Evolutionary conservation across 768 basidiomycete species (phyloP).

Genomic region (Psilocybe cyanescens): DNA sequence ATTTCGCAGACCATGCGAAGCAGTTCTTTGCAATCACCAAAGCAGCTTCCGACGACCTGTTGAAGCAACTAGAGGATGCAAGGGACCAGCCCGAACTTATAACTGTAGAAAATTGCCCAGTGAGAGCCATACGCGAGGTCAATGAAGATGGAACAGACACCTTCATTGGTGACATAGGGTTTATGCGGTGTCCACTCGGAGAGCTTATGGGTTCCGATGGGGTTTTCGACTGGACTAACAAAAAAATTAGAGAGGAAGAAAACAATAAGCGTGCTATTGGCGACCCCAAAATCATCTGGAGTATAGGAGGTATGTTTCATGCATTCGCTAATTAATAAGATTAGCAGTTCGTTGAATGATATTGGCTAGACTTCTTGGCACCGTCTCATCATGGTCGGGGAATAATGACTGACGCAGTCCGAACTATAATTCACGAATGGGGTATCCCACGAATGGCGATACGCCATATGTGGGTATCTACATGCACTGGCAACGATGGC

Average conservation of each 20-base stretch:
- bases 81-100: constrained; percentile 27
- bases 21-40: constrained; percentile 21
- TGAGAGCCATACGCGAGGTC: constrained; percentile 56
- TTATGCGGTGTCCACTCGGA: constrained; percentile 33
- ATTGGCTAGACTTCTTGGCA: constrained; percentile 56
- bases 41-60: constrained; percentile 28
- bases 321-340: not conserved
- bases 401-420: constrained; percentile 73
- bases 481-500: constrained; percentile 56
- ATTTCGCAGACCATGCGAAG: constrained; percentile 36
- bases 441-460: constrained; percentile 67
- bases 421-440: constrained; percentile 59
- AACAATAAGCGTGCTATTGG: constrained; percentile 48
- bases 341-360: not conserved
- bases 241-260: constrained; percentile 35
- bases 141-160: constrained; percentile 58
- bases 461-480: constrained; percentile 44
- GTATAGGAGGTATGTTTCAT: constrained; percentile 51
- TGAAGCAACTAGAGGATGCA: constrained; percentile 35
- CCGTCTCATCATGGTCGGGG: constrained; percentile 67
- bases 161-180: constrained; percentile 51
- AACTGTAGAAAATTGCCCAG: constrained; percentile 49
- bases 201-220: constrained; percentile 22
- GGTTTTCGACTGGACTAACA: constrained; percentile 37
- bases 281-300: constrained; percentile 63